Base-by-base conservation (phyloP, 2,329 filamentous ascomycete species). In the Microdochium paspali region DNA sequence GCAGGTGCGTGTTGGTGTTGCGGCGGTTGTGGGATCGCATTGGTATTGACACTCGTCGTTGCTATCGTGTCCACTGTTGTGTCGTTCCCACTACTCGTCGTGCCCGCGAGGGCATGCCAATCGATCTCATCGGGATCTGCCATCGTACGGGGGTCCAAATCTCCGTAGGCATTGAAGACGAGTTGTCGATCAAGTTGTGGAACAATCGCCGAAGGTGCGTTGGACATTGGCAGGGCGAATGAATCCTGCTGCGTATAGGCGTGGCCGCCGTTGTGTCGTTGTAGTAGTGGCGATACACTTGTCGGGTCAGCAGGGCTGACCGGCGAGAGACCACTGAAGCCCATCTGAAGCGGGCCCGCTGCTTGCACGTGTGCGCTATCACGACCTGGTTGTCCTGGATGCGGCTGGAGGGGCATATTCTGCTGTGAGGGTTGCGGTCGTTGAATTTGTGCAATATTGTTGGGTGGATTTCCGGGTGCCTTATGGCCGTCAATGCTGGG, bases 151-250 rank as follows among this genome's bases (percentile, higher is more conserved):
- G 69, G 61, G 32, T 77, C 72, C 54, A 79, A 63, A 25, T 70
- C 74, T 9, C 73, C 71, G 58, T 90, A 91, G 1, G 82, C 84
- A 31, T 82, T 82, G 52, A 88, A 87, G 2, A 89, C 82, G 52
- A 90, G 79, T 57, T 89, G 85, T 3, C 85, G 76, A 56, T 90
- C 85, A 13, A 91, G 75, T 50, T 87, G 81, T 10, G 84, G 81
- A 24, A 89, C 67, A 46, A 81, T 72, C 2, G 68, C 68, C 49
- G 71, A 67, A 20, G 66, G 63, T 48, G 71, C 72, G 56, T 72
- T 73, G 21, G 67, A 65, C 15, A 82, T 65, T 3, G 71, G 70
- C 51, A 79, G 64, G 4, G 69, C 62, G n/a, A 81, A 69, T 31
- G 84, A 59, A 57, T 81, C 70, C 45, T 71, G 67, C 9, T 75